Evolutionary conservation across 1,139 yeast species (phyloP).

Genomic region (Candida labiduridarum): DNA sequence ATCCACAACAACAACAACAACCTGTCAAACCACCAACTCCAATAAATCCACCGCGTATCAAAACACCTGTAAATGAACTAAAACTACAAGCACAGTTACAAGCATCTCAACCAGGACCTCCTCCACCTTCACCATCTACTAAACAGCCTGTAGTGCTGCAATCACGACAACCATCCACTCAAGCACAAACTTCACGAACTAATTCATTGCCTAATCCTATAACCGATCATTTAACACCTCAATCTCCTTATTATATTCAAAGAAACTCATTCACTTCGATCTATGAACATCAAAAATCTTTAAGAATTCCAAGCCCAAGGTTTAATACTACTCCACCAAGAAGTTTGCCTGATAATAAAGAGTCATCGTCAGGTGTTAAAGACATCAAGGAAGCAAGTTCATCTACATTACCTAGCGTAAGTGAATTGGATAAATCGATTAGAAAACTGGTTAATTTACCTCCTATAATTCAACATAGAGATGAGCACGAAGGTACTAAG

Average conservation of each 20-base stretch:
- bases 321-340: constrained; percentile 10
- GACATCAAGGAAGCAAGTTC: constrained; percentile 14
- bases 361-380: neutral
- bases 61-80: constrained; percentile 4
- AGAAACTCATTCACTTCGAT: constrained; percentile 21
- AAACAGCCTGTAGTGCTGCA: constrained; percentile 5
- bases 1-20: constrained; percentile 2
- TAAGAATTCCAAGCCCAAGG: constrained; percentile 7
- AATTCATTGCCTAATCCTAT: constrained; percentile 28
- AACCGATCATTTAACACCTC: constrained; percentile 17
- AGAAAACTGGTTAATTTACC: constrained; percentile 16
- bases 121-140: constrained; percentile 6
- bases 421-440: constrained; percentile 40
- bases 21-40: constrained; percentile 2
- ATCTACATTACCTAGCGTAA: constrained; percentile 32
- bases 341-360: constrained; percentile 7
- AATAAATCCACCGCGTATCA: constrained; percentile 1
- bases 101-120: constrained; percentile 6
- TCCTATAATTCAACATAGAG: constrained; percentile 6
- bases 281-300: constrained; percentile 16
- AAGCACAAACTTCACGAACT: constrained; percentile 18
- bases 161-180: neutral
- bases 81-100: constrained; percentile 4
- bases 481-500: neutral
- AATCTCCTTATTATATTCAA: constrained; percentile 13